Evolutionary conservation across 768 basidiomycete species (phyloP), one percentile per base, ranked within the genome.

Genomic region (Lactarius tabidus): DNA sequence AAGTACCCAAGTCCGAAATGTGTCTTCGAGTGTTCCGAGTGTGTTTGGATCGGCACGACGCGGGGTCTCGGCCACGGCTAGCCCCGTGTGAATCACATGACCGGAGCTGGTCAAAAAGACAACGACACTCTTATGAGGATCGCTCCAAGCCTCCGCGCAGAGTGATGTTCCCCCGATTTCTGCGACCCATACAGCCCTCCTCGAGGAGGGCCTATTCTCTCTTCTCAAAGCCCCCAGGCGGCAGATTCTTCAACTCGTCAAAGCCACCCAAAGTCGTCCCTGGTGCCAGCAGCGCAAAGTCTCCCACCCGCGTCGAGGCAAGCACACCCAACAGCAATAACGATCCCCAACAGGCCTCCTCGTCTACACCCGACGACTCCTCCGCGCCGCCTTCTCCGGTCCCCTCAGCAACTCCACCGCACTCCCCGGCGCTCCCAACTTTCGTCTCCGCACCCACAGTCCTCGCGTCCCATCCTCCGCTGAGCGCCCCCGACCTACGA

Each of bases 171-270:
- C 67, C 58, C 17, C 61, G 67, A 29, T 60, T 63, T 33, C n/a
- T 68, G 10, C 67, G 55, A 33, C 69, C 67, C 12, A 48, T 65
- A 59, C 63, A 35, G 8, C 52, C 23, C 17, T 9, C 80, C 26
- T 75, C 80, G 18, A 77, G 82, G 56, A 82, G 90, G 72, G 74
- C 84, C 12, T 91, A 90, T 69, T 92, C 88, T 7, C 87, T 88
- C 70, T 92, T 90, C 77, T 88, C 87, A 31, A 90, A 89, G 71
- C 79, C 88, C 1, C 90, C 90, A 3, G 90, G 90, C 23, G 82
- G 81, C 26, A 82, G 90, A 35, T 89, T 86, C 71, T 89, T 91
- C 75, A 86, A 88, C 64, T 85, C 90, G 5, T 77, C 89, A 9
- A 93, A 91, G 74, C 79, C 87, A 20, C 81, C 85, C 62, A 82